Evolutionary conservation across 257 asterid species (phyloP), one percentile per base, ranked within the genome.

Genomic region (Jacaranda copaia): DNA sequence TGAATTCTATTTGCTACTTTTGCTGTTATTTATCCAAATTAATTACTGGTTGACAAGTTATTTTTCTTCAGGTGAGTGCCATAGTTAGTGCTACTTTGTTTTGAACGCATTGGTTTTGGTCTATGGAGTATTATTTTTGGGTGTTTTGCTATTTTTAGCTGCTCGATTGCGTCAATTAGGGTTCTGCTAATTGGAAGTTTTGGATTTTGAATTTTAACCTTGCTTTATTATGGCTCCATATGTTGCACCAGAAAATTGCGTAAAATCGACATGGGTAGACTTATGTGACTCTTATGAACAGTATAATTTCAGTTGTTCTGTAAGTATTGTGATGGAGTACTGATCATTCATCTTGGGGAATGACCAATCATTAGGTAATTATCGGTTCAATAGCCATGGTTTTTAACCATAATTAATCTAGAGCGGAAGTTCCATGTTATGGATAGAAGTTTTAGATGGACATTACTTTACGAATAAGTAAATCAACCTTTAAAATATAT

Each of bases 1-100:
- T 93, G 1, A 46, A 19, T 67, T 65, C 2, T 64, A 43, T 38
- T 16, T 20, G 42, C 70, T 75, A 8, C 19, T 70, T 77, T 62
- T 32, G 4, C 61, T 19, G 20, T 18, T 58, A 19, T 64, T 68
- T 20, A 25, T 49, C 46, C 16, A 5, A 57, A 66, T 76, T 32
- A 5, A 6, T 58, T 76, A 25, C 39, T 13, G 16, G 0, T 73
- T 67, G 11, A 4, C n/a, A 25, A 40, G 0, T 43, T 56, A 3
- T 15, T 3, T 8, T 49, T 3, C 4, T 25, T 73, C 6, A 20
- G 18, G 12, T n/a, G 57, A 16, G 35, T 57, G 19, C 46, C 11
- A 49, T 25, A 25, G 32, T 25, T 25, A 18, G 60, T 57, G 39
- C 20, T 5, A 4, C 65, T 5, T 60, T 68, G 38, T 25, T 25